phyloP scores from a whole-genome alignment of 257 asterid genomes.

The Euphrasia confusa region DNA sequence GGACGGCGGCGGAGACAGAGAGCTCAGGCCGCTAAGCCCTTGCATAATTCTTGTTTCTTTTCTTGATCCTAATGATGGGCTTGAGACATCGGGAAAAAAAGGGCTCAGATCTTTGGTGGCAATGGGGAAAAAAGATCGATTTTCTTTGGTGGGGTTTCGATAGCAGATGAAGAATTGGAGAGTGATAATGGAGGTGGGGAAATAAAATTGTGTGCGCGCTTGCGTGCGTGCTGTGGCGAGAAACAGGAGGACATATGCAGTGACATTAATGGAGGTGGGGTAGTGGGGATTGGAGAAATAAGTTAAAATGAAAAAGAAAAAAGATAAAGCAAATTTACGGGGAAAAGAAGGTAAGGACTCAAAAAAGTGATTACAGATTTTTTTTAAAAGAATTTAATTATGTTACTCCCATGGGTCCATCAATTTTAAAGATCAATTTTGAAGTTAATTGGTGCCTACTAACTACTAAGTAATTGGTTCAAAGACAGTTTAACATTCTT shows the following conservation, averaged over 20 bases:
- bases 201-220: background rate
- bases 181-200: conserved; percentile 18
- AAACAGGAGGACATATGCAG: conserved; percentile 33
- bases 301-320: no score
- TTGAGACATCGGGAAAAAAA: conserved; percentile 23
- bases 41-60: conserved; percentile 53
- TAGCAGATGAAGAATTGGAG: conserved; percentile 5
- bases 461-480: no score
- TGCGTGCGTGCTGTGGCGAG: conserved; percentile 27
- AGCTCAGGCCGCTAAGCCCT: conserved; percentile 85
- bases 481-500: no score
- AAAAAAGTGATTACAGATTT: no score
- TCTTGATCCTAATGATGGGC: conserved; percentile 22
- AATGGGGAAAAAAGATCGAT: background rate
- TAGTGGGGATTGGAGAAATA: conserved; percentile 24
- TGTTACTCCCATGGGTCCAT: no score
- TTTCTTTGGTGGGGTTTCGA: conserved; percentile 12
- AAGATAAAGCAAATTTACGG: no score
- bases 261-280: conserved; percentile 42
- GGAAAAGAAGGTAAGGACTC: no score
- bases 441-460: no score
- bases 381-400: no score
- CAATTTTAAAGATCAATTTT: no score
- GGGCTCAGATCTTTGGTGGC: conserved; percentile 36
- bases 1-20: conserved; percentile 77